A percentile compares a stretch with the other conserved stretches of the same genome.
Conservation (phyloP, 2,329 filamentous ascomycete species). For the Bipolaris zeicola region DNA sequence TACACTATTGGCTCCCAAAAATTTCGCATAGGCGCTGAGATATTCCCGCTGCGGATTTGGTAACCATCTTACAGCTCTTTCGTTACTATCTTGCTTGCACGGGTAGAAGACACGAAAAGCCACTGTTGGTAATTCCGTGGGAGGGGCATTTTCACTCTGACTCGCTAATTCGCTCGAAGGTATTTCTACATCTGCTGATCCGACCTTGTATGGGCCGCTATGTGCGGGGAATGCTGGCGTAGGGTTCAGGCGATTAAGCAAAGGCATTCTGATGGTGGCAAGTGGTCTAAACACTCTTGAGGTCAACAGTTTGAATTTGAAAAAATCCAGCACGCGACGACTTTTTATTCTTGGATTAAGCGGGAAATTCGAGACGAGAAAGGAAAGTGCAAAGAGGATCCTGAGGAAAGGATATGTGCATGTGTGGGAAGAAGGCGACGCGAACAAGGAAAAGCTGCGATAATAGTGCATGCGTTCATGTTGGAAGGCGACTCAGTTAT, state of each 20-base stretch:
- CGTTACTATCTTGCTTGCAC: slow-evolving; percentile 40
- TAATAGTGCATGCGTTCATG: slow-evolving; percentile 6
- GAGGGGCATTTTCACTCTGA: slow-evolving; percentile 60
- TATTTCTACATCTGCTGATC: slow-evolving; percentile 80
- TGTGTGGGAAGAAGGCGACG: not conserved
- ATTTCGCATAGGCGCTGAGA: slow-evolving; percentile 75
- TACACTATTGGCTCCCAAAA: slow-evolving; percentile 68
- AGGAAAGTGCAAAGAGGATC: not conserved
- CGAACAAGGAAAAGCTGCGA: not conserved
- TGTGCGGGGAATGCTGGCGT: slow-evolving; percentile 76
- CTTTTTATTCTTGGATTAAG: not conserved
- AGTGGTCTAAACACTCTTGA: slow-evolving; percentile 28
- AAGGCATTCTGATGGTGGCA: slow-evolving; percentile 43
- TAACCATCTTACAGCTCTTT: slow-evolving; percentile 74
- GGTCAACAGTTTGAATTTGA: slow-evolving; percentile 36
- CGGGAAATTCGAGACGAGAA: not conserved
- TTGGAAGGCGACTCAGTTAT: slow-evolving; percentile 26
- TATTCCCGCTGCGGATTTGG: slow-evolving; percentile 76
- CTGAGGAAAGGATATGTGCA: not conserved
- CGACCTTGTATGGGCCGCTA: slow-evolving; percentile 77
- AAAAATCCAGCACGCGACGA: not conserved
- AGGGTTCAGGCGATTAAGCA: slow-evolving; percentile 62
- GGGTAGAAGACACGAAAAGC: slow-evolving; percentile 86
- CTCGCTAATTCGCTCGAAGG: slow-evolving; percentile 61
- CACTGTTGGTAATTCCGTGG: slow-evolving; percentile 66